Evolutionary conservation across 495 filamentous ascomycete species (phyloP), one percentile per base, ranked within the genome.

Genomic region (Penicillium roqueforti): DNA sequence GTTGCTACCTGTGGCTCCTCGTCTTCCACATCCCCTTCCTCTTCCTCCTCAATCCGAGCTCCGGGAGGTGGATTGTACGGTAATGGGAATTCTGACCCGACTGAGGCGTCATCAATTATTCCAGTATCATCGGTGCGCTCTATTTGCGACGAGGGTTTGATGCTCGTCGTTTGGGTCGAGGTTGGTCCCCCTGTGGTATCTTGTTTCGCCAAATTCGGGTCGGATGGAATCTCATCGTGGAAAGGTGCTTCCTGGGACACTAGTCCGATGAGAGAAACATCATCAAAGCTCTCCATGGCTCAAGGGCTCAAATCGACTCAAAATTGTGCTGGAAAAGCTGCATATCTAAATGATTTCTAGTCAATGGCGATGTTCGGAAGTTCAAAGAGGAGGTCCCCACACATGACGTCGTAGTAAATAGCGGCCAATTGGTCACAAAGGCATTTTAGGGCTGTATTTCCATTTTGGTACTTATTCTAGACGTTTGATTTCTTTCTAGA

Each of bases 1-100:
- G 72, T 76, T 16, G 73, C 75, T 14, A 72, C 53, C 5, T 55
- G 65, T 13, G 74, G 73, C 40, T 77, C 74, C 41, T 76, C 75
- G 47, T 76, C 72, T 41, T 67, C 72, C 16, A 62, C 69, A 20
- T 71, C 68, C 1, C 51, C 62, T 14, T 53, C 66, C 28, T 67
- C 67, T 16, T 53, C 66, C 34, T 66, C 66, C 22, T 67, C 62
- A 47, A 67, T 66, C 10, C 59, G 57, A 19, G 56, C 54, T 4
- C 55, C 57, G 4, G 62, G 52, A 1, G 65, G 59, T 10, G 65
- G 55, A 37, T 64, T 65, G 40, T 61, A 73, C 4, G 67, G 26
- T 1, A 63, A 44, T 9, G 63, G 31, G 37, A 65, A 69, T 7
- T 58, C 63, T 10, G 63, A 64, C 10, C 56, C 31, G 14, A 51